Evolutionary conservation across 2,329 filamentous ascomycete genomes (phyloP).

Genomic region (Hymenoscyphus salicellus): DNA sequence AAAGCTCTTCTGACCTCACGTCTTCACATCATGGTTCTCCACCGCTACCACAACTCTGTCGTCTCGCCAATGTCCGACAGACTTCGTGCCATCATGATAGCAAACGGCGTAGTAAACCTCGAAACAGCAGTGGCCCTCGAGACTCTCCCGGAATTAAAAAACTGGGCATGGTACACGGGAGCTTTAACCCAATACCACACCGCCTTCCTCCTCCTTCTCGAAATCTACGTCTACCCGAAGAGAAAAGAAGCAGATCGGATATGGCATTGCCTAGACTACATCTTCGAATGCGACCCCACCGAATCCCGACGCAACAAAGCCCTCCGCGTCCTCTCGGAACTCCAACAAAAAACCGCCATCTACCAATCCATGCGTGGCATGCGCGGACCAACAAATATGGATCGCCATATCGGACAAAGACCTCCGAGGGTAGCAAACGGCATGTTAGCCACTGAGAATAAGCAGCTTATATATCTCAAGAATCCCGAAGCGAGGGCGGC

Average conservation of each 20-base stretch:
- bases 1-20: conserved; percentile 63
- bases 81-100: conserved; percentile 61
- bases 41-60: conserved; percentile 56
- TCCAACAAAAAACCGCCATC: conserved; percentile 57
- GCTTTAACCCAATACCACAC: conserved; percentile 72
- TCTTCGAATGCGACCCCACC: conserved; percentile 59
- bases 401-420: conserved; percentile 30
- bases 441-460: conserved; percentile 5
- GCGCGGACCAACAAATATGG: conserved; percentile 45
- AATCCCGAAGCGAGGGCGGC: not conserved
- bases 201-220: conserved; percentile 65
- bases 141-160: conserved; percentile 47
- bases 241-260: conserved; percentile 59
- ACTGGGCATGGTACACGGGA: conserved; percentile 69
- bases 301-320: conserved; percentile 56
- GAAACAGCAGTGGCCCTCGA: conserved; percentile 56
- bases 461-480: conserved; percentile 9
- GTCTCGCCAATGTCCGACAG: conserved; percentile 54
- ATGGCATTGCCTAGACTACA: conserved; percentile 69
- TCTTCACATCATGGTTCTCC: conserved; percentile 64
- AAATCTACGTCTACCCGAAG: conserved; percentile 52
- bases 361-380: conserved; percentile 59
- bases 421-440: conserved; percentile 20
- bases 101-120: conserved; percentile 53
- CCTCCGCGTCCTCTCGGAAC: conserved; percentile 57